Evolutionary conservation across 139 green algal genomes (phyloP).

Genomic region (Chlamydomonas applanata): DNA sequence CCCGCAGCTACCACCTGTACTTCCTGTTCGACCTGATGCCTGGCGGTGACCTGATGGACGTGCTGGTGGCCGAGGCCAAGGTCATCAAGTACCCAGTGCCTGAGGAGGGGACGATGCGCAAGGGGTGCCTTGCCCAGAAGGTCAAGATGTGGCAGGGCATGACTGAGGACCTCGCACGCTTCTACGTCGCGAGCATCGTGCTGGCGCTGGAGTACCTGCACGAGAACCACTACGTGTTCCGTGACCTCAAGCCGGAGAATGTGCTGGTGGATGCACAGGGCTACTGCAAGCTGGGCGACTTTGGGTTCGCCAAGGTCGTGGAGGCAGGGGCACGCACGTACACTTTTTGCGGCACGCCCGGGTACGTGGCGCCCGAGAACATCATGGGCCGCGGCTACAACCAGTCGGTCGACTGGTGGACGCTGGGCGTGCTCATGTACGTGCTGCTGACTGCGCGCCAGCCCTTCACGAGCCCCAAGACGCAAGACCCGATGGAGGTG

Average conservation of each 20-base stretch:
- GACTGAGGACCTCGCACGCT: constrained; percentile 43
- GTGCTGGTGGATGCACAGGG: constrained; percentile 52
- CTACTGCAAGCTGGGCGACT: constrained; percentile 94
- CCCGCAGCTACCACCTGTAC: constrained; percentile 83
- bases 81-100: constrained; percentile 67
- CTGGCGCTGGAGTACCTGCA: constrained; percentile 63
- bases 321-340: constrained; percentile 78
- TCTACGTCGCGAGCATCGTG: constrained; percentile 54
- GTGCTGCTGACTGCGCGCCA: constrained; percentile 94
- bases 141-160: constrained; percentile 69
- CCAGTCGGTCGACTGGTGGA: constrained; percentile 91
- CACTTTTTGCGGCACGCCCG: constrained; percentile 82
- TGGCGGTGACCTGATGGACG: constrained; percentile 95
- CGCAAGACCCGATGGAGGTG: constrained; percentile 73
- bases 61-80: constrained; percentile 83
- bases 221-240: constrained; percentile 38
- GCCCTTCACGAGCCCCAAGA: constrained; percentile 89
- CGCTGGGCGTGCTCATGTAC: constrained; percentile 93
- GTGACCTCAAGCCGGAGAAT: constrained; percentile 63
- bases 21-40: constrained; percentile 92
- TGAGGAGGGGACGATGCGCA: constrained; percentile 37
- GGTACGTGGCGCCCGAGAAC: constrained; percentile 41
- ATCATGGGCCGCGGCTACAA: constrained; percentile 92
- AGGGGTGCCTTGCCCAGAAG: constrained; percentile 58
- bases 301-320: constrained; percentile 83